A percentile compares a stretch with the other conserved stretches of the same genome.
phyloP scores from a whole-genome alignment of 2,329 filamentous ascomycete genomes.

The Trichophyton simii region DNA sequence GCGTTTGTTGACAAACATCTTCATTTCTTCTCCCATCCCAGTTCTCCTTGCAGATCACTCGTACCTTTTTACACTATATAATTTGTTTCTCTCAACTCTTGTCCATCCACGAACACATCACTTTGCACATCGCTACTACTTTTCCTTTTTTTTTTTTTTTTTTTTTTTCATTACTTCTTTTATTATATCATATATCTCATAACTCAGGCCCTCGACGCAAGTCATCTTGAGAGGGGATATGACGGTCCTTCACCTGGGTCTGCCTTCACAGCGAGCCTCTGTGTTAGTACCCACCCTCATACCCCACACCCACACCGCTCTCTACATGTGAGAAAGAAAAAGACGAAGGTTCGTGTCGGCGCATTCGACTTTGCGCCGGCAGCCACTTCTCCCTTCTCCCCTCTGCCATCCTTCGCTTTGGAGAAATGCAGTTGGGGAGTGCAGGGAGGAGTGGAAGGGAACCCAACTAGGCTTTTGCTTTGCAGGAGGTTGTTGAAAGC shows the following conservation, averaged over 20 bases:
- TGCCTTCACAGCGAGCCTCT: background rate
- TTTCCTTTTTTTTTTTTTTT: background rate
- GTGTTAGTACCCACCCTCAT: too few relatives aligned
- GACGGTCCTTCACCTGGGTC: background rate
- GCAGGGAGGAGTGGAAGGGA: background rate
- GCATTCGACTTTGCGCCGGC: background rate
- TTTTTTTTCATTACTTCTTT: background rate
- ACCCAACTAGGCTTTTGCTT: background rate
- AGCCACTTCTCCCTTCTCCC: background rate
- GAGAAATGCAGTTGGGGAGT: background rate
- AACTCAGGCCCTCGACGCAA: background rate
- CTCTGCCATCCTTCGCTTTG: background rate
- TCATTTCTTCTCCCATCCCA: background rate
- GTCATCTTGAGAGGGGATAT: slow-evolving; percentile 1
- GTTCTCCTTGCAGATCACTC: background rate
- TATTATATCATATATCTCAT: background rate
- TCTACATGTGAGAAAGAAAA: background rate
- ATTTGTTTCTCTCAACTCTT: background rate
- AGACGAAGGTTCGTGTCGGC: slow-evolving; percentile 1
- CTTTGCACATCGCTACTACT: background rate
- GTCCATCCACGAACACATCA: background rate
- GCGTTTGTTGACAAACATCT: slow-evolving; percentile 4
- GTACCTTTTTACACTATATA: background rate
- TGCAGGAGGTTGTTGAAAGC: background rate
- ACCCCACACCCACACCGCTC: too few relatives aligned